Percentiles rank a stretch among this genome's conserved stretches.
phyloP scores from a whole-genome alignment of 176 grass and related monocot genomes.

The Pontederia paniculata region DNA sequence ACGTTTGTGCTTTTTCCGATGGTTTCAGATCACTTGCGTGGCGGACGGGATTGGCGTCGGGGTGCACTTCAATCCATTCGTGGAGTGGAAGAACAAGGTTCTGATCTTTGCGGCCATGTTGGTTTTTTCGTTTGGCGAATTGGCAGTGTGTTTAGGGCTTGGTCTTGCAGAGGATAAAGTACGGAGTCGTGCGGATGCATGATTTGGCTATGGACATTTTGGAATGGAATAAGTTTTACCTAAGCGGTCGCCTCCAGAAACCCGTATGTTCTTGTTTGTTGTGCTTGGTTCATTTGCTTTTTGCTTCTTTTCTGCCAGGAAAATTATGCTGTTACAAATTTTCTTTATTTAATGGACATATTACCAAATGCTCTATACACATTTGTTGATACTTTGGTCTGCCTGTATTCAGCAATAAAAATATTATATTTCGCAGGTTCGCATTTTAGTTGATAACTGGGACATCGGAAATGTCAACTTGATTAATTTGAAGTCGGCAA shows the following conservation, averaged over 20 bases:
- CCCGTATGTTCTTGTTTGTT: constrained; percentile 48
- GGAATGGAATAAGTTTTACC: constrained; percentile 79
- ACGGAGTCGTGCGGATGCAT: constrained; percentile 77
- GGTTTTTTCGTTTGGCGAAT: neutral
- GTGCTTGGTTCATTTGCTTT: neutral
- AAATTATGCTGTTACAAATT: too few relatives aligned
- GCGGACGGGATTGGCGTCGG: constrained; percentile 49
- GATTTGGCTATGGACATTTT: constrained; percentile 70
- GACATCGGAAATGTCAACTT: constrained; percentile 46
- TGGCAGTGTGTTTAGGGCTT: neutral
- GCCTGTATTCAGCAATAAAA: neutral
- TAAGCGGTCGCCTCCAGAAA: constrained; percentile 88
- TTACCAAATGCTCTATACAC: neutral
- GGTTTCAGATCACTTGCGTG: constrained; percentile 48
- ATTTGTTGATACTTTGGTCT: neutral
- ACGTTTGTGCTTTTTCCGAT: neutral
- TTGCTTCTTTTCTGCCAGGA: too few relatives aligned
- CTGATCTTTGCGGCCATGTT: neutral
- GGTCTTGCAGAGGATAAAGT: constrained; percentile 63
- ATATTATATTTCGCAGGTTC: constrained; percentile 15
- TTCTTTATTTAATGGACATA: neutral
- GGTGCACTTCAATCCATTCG: constrained; percentile 90
- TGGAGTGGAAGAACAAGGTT: constrained; percentile 76
- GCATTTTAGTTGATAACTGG: constrained; percentile 31
- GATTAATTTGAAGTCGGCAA: constrained; percentile 62